Evolutionary conservation across 768 basidiomycete genomes (phyloP), one percentile per base, ranked within the genome.

Genomic region (Tylopilus subfusipes): DNA sequence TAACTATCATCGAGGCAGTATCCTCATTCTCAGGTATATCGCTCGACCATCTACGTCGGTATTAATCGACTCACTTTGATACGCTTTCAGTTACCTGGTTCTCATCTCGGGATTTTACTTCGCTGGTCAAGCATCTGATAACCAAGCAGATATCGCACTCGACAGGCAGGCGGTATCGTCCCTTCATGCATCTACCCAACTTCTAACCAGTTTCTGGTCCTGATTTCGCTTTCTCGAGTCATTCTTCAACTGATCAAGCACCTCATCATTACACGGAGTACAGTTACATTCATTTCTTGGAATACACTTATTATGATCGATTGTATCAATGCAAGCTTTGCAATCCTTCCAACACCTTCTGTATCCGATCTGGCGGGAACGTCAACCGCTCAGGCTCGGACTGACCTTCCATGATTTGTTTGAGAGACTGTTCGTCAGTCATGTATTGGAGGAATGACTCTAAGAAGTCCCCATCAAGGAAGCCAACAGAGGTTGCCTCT

Each of bases 1-100:
- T 63, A 98, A 98, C 73, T 99, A 99, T 69, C 93, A 98, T 68
- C 85, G 97, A 61, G 97, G 97, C 44, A 93, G 90, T 62, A 97
- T 97, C 55, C 83, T 99, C 43, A 88, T 98, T 51, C 77, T 98
- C 47, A 94, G 94, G 92, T 95, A 61, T 44, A 69, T 56, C 5
- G 3, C 25, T 21, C 19, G 7, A 19, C n/a, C 13, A 29, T 13
- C 40, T n/a, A 14, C 25, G 13, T 9, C 44, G 44, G 11, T 22
- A 29, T 7, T 53, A 30, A 27, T 22, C 16, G 30, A 16, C 52
- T 56, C 39, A 55, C 21, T n/a, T 30, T 40, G 27, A 30, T 16
- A 5, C 40, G 42, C 38, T 48, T 47, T 12, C 65, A 97, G 94
- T 61, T 99, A 99, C 69, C 76, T 98, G 44, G 95, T 98, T 43